These are phyloP conservation scores for Penicillium corylophilum DNA, from an alignment of 2,329 filamentous ascomycete genomes.

Conservation along the genomic window DNA sequence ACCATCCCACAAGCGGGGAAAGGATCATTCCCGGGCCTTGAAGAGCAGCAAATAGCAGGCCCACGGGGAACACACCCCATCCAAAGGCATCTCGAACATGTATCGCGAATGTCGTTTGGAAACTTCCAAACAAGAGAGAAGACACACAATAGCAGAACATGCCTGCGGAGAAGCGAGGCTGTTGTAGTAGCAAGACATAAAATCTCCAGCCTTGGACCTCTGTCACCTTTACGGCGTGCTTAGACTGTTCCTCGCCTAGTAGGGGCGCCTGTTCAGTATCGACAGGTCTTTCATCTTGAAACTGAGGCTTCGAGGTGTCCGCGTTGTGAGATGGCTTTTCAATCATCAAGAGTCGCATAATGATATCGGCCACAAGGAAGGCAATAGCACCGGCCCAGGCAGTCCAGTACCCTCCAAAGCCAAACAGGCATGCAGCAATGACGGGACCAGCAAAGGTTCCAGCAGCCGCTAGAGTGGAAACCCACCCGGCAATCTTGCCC, in stretches of 20 bases:
- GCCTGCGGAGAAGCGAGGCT: conserved; percentile 42
- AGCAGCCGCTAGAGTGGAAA: conserved; percentile 11
- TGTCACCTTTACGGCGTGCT: not conserved
- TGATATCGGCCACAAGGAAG: conserved; percentile 28
- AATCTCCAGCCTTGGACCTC: not conserved
- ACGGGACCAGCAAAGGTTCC: conserved; percentile 31
- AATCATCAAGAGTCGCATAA: conserved; percentile 29
- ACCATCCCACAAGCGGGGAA: conserved; percentile 57
- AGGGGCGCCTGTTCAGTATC: not conserved
- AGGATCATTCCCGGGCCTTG: conserved; percentile 59
- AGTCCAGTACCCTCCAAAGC: conserved; percentile 28
- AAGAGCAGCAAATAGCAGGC: conserved; percentile 57
- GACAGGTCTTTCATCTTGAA: not conserved
- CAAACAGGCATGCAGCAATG: conserved; percentile 28
- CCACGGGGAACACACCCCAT: conserved; percentile 56
- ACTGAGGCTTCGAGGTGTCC: not conserved
- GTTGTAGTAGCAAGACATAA: not conserved
- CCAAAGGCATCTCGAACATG: conserved; percentile 54
- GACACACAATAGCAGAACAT: conserved; percentile 48
- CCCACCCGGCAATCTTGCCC: conserved; percentile 14
- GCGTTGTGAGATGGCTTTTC: conserved; percentile 4
- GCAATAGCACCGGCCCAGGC: conserved; percentile 31
- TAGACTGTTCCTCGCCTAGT: not conserved
- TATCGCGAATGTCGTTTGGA: conserved; percentile 57
- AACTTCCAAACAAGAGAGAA: conserved; percentile 53